Percentiles rank a stretch among this genome's conserved stretches.
Conservation (phyloP, 2,329 filamentous ascomycete species). For the Plenodomus tracheiphilus region DNA sequence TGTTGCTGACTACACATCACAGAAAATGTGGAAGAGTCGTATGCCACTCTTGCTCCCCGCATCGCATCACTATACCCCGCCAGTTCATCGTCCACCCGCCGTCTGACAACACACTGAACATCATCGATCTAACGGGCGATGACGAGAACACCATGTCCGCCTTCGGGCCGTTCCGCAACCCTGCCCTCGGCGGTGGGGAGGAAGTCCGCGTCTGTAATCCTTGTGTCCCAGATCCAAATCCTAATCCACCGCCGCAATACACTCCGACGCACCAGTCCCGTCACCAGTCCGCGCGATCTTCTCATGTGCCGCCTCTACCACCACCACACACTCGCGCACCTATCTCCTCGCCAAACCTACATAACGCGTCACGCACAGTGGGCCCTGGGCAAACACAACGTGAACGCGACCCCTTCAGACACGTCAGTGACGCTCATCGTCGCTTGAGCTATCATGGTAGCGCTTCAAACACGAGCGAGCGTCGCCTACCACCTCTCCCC, state of each 20-base stretch:
- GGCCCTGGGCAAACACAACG: conserved; percentile 21
- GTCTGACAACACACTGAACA: conserved; percentile 29
- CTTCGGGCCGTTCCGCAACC: conserved; percentile 46
- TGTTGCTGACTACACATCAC: conserved; percentile 1
- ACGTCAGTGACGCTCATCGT: conserved; percentile 19
- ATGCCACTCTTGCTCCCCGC: conserved; percentile 85
- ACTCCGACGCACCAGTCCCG: conserved; percentile 7
- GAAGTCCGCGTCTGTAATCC: conserved; percentile 73
- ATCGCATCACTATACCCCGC: conserved; percentile 90
- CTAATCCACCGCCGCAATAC: conserved; percentile 60
- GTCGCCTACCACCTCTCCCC: conserved; percentile 30
- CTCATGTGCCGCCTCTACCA: conserved; percentile 9
- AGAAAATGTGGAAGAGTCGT: conserved; percentile 93
- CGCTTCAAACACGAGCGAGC: conserved; percentile 21
- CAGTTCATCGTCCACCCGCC: conserved; percentile 84
- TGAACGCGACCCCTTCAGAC: conserved; percentile 21
- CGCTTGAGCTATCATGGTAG: conserved; percentile 30
- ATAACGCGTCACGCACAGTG: conserved; percentile 19
- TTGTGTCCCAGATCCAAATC: conserved; percentile 71
- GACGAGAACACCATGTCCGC: conserved; percentile 29
- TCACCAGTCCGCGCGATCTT: conserved; percentile 5
- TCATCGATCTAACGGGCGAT: conserved; percentile 53
- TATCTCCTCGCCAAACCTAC: conserved; percentile 24
- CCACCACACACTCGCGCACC: conserved; percentile 23
- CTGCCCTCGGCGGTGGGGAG: conserved; percentile 64